phyloP scores from a whole-genome alignment of 2,329 filamentous ascomycete species.

The Paecilomyces variotii region DNA sequence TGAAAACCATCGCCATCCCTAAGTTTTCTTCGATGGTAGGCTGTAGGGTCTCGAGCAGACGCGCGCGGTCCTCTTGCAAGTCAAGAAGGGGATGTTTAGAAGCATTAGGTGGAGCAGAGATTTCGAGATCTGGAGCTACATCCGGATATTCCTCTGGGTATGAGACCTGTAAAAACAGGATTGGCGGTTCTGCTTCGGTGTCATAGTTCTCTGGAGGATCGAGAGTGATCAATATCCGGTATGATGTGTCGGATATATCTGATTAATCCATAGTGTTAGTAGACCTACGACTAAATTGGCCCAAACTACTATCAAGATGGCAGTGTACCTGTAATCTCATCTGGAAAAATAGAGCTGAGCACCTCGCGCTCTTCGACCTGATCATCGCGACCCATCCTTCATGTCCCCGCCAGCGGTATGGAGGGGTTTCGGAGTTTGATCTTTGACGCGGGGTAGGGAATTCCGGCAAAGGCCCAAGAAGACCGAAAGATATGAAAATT shows the following conservation, averaged over 20 bases:
- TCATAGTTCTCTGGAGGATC: constrained; percentile 64
- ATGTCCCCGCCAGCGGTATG: constrained; percentile 10
- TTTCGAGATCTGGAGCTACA: constrained; percentile 71
- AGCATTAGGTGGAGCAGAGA: constrained; percentile 64
- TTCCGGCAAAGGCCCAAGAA: not conserved
- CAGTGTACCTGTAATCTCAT: constrained; percentile 76
- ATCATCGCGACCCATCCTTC: constrained; percentile 59
- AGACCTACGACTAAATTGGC: not conserved
- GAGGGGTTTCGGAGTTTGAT: not conserved
- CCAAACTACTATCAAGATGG: constrained; percentile 8
- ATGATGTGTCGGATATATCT: constrained; percentile 89
- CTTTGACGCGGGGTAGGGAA: not conserved
- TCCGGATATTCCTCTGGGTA: constrained; percentile 92
- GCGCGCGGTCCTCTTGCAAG: constrained; percentile 68
- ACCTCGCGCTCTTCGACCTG: constrained; percentile 95
- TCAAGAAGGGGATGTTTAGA: constrained; percentile 65
- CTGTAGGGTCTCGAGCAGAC: constrained; percentile 61
- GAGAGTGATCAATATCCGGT: constrained; percentile 75
- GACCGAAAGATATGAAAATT: not conserved
- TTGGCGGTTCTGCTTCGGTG: constrained; percentile 55
- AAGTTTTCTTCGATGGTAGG: constrained; percentile 83
- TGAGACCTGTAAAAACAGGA: constrained; percentile 72
- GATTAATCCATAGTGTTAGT: constrained; percentile 7
- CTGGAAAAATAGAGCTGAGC: constrained; percentile 94
- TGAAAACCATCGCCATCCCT: constrained; percentile 97